A percentile compares a stretch with the other conserved stretches of the same genome.
These are phyloP conservation scores for Lavandula angustifolia DNA, from an alignment of 257 asterid species.

Conservation along the genomic window DNA sequence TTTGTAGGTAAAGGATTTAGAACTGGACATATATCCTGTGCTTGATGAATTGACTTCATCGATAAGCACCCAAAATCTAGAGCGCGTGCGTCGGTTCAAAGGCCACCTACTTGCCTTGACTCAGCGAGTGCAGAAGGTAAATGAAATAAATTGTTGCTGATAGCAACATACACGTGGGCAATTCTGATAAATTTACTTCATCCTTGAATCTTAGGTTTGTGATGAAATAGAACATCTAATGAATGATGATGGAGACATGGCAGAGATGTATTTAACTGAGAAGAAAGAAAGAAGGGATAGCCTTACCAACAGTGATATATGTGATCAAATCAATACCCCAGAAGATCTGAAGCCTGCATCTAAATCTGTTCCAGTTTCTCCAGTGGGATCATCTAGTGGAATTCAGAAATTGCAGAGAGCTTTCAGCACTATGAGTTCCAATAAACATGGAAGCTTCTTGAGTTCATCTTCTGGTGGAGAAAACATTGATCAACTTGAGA, in stretches of 20 bases:
- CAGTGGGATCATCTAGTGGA: constrained; percentile 64
- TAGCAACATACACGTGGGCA: constrained; percentile 18
- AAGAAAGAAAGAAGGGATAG: constrained; percentile 83
- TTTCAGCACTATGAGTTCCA: constrained; percentile 74
- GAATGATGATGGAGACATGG: constrained; percentile 99
- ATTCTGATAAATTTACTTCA: constrained; percentile 22
- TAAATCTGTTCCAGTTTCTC: constrained; percentile 85
- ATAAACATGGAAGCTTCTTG: constrained; percentile 76
- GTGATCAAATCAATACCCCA: constrained; percentile 45
- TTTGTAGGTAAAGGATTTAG: constrained; percentile 85
- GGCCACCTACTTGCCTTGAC: constrained; percentile 94
- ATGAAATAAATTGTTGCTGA: constrained; percentile 3
- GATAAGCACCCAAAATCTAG: constrained; percentile 88
- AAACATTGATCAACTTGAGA: constrained; percentile 93
- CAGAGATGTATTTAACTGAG: constrained; percentile 97
- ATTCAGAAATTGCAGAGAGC: constrained; percentile 71
- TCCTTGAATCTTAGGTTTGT: constrained; percentile 61
- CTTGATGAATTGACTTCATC: constrained; percentile 90
- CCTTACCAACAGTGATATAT: constrained; percentile 41
- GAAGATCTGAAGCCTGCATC: constrained; percentile 43
- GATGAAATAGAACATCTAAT: constrained; percentile 95
- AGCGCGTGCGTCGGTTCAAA: constrained; percentile 95
- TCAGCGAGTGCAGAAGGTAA: constrained; percentile 94
- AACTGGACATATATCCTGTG: constrained; percentile 85
- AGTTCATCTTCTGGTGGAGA: constrained; percentile 69